These are phyloP conservation scores for Triticum urartu DNA, from an alignment of 176 grass and related monocot genomes.

Conservation along the genomic window DNA sequence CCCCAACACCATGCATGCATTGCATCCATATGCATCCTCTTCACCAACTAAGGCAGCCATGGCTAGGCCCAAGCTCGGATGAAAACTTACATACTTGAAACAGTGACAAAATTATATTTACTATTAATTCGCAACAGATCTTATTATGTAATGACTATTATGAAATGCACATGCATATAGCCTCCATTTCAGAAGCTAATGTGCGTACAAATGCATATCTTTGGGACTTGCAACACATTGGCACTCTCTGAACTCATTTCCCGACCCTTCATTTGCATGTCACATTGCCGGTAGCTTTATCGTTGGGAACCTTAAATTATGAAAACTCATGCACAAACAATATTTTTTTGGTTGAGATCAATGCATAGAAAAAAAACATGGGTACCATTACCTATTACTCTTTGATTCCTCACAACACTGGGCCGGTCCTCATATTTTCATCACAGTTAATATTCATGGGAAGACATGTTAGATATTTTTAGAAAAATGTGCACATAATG, in stretches of 20 bases:
- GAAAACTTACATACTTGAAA: not conserved
- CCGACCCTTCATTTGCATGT: not conserved
- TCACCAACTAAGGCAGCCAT: conserved; percentile 32
- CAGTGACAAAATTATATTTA: not conserved
- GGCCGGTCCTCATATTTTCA: too few relatives aligned
- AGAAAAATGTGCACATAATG: too few relatives aligned
- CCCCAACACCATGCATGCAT: not conserved
- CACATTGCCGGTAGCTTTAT: not conserved
- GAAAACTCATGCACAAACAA: too few relatives aligned
- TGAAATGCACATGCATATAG: not conserved
- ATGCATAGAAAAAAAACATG: too few relatives aligned
- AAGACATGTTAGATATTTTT: too few relatives aligned
- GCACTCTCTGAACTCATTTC: not conserved
- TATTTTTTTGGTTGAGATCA: too few relatives aligned
- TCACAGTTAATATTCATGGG: too few relatives aligned
- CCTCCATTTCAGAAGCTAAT: conserved; percentile 26
- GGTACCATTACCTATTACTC: too few relatives aligned
- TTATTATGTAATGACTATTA: conserved; percentile 12
- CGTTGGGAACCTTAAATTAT: too few relatives aligned
- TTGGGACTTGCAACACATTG: too few relatives aligned
- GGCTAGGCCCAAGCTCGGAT: not conserved
- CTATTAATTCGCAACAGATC: not conserved
- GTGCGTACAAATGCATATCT: conserved; percentile 13
- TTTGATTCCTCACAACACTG: too few relatives aligned
- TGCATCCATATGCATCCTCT: not conserved